A percentile compares a stretch with the other conserved stretches of the same genome.
Conservation (phyloP, 139 green algal species). For the Spirogloea muscicola region DNA sequence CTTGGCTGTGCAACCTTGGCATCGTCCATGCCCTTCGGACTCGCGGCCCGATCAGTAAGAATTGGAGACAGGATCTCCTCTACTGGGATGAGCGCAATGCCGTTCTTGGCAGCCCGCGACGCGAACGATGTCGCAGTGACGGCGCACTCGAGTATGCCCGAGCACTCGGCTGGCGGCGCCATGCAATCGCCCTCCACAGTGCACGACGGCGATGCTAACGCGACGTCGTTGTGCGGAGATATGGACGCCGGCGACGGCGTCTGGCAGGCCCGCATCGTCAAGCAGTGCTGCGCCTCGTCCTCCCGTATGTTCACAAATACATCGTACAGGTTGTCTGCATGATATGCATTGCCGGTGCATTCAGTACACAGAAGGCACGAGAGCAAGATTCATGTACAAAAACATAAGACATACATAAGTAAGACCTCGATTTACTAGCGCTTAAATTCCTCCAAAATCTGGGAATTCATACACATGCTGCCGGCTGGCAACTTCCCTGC, state of each 20-base stretch:
- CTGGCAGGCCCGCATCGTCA: slow-evolving; percentile 58
- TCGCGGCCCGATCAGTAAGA: too few species aligned
- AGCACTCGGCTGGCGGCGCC: slow-evolving; percentile 28
- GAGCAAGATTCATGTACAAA: too few species aligned
- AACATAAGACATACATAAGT: too few species aligned
- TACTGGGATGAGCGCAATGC: background rate
- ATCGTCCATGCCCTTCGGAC: too few species aligned
- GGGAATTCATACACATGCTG: too few species aligned
- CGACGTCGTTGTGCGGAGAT: slow-evolving; percentile 10
- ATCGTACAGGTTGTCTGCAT: slow-evolving; percentile 51
- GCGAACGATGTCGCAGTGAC: slow-evolving; percentile 21
- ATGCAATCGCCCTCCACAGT: background rate
- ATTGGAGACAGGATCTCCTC: background rate
- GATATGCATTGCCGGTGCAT: too few species aligned
- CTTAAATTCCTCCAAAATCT: too few species aligned
- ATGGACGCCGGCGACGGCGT: slow-evolving; percentile 13
- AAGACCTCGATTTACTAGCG: too few species aligned
- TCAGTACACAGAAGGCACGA: too few species aligned
- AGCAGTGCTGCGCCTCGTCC: slow-evolving; percentile 58
- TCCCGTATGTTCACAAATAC: slow-evolving; percentile 54
- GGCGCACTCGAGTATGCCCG: slow-evolving; percentile 30
- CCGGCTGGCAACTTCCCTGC: too few species aligned
- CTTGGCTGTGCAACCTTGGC: background rate
- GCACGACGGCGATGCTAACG: slow-evolving; percentile 6
- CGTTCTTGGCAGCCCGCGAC: background rate